Evolutionary conservation across 352 stramenopile genomes (phyloP).

Genomic region (Globisporangium iwayamae): DNA sequence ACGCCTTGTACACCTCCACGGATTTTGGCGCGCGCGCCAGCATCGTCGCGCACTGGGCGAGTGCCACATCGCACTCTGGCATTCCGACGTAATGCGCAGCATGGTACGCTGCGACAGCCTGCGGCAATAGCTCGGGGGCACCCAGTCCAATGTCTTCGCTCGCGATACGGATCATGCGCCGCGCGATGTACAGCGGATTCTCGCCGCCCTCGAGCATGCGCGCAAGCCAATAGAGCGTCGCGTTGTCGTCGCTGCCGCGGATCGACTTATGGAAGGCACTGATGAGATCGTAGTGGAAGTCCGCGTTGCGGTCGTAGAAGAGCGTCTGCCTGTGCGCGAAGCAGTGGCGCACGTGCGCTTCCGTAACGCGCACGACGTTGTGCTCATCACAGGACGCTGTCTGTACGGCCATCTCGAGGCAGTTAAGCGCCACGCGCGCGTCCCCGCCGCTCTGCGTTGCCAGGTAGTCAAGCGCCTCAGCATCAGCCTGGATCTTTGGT

Average conservation of each 20-base stretch:
- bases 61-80: constrained; percentile 81
- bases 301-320: constrained; percentile 82
- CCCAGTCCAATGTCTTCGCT: constrained; percentile 82
- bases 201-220: constrained; percentile 86
- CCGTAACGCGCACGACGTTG: constrained; percentile 35
- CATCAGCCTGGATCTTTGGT: constrained; percentile 40
- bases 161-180: constrained; percentile 80
- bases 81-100: constrained; percentile 76
- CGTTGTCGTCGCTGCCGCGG: constrained; percentile 78
- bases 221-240: constrained; percentile 80
- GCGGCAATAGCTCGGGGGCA: constrained; percentile 59
- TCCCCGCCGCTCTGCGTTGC: constrained; percentile 75
- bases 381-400: constrained; percentile 32
- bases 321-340: constrained; percentile 71
- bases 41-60: constrained; percentile 77
- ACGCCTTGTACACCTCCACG: constrained; percentile 80
- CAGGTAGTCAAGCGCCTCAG: constrained; percentile 60
- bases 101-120: constrained; percentile 71
- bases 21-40: constrained; percentile 81
- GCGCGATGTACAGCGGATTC: constrained; percentile 76
- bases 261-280: constrained; percentile 86
- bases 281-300: constrained; percentile 86
- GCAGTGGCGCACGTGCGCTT: constrained; percentile 62
- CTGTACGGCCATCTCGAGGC: constrained; percentile 74
- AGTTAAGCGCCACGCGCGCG: constrained; percentile 77